Evolutionary conservation across 2,329 filamentous ascomycete genomes (phyloP).

Genomic region (Hypoxylon sp.): DNA sequence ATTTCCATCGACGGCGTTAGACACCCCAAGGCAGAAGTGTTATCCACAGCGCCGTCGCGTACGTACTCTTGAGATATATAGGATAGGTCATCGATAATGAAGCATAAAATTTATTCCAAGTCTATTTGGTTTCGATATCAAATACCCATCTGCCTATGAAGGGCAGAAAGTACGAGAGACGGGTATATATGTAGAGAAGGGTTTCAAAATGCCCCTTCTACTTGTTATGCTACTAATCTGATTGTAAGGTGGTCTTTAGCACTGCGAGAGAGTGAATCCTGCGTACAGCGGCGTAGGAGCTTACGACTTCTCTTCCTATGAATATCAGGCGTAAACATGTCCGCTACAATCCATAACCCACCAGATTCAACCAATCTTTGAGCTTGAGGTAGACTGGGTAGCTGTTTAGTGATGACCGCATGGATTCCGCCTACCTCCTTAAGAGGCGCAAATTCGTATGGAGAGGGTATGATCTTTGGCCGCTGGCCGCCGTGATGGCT

Average conservation of each 20-base stretch:
- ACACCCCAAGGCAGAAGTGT: too few relatives aligned
- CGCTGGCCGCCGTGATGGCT: background rate
- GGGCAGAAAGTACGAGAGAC: too few relatives aligned
- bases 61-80: too few relatives aligned
- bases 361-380: background rate
- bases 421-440: background rate
- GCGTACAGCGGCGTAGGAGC: background rate
- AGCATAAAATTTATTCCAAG: too few relatives aligned
- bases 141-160: too few relatives aligned
- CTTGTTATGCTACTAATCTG: background rate
- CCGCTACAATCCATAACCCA: constrained; percentile 1
- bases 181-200: background rate
- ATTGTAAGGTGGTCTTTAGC: background rate
- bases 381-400: background rate
- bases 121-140: too few relatives aligned
- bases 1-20: too few relatives aligned
- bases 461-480: background rate
- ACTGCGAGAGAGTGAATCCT: background rate
- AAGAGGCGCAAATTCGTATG: background rate
- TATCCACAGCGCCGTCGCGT: too few relatives aligned
- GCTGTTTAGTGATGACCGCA: background rate
- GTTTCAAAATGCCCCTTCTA: background rate
- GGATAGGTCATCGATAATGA: too few relatives aligned
- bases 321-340: background rate
- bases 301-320: background rate